Evolutionary conservation across 1,284 basidiomycete species (phyloP).

Genomic region (Taiwanofungus camphoratus): DNA sequence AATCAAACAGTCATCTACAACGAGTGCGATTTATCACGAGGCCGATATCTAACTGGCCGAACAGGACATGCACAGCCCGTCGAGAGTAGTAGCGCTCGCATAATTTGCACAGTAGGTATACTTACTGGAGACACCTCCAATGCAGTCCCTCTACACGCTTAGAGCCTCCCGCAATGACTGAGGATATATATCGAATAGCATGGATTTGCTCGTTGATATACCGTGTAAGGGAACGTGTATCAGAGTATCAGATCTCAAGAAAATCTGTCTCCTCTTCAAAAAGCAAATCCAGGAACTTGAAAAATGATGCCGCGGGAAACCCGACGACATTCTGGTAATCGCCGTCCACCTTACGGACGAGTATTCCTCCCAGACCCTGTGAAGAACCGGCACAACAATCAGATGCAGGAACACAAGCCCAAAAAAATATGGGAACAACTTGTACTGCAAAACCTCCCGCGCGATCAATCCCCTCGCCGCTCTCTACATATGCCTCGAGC

Average conservation of each 20-base stretch:
- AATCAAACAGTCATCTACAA: too few relatives aligned
- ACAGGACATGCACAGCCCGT: too few relatives aligned
- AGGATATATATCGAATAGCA: too few relatives aligned
- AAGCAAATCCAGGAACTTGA: conserved; percentile 60
- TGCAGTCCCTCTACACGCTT: too few relatives aligned
- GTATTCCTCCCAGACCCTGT: conserved; percentile 75
- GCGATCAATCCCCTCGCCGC: conserved; percentile 84
- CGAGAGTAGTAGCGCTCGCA: too few relatives aligned
- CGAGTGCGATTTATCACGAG: too few relatives aligned
- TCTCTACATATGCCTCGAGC: conserved; percentile 83
- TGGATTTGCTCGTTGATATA: too few relatives aligned
- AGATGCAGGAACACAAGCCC: not conserved
- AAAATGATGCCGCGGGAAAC: conserved; percentile 78
- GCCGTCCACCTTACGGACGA: conserved; percentile 84
- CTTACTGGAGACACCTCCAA: too few relatives aligned
- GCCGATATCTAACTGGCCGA: too few relatives aligned
- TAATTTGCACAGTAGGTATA: too few relatives aligned
- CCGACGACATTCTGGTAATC: conserved; percentile 94
- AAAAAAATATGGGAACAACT: conserved; percentile 26
- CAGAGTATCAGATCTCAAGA: conserved; percentile 37
- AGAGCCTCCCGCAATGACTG: too few relatives aligned
- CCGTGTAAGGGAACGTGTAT: too few relatives aligned
- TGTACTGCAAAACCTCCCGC: conserved; percentile 96
- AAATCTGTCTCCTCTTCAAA: conserved; percentile 74
- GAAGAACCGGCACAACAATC: conserved; percentile 1